phyloP scores from a whole-genome alignment of 1,139 yeast genomes.

The Suhomyces kunorum region DNA sequence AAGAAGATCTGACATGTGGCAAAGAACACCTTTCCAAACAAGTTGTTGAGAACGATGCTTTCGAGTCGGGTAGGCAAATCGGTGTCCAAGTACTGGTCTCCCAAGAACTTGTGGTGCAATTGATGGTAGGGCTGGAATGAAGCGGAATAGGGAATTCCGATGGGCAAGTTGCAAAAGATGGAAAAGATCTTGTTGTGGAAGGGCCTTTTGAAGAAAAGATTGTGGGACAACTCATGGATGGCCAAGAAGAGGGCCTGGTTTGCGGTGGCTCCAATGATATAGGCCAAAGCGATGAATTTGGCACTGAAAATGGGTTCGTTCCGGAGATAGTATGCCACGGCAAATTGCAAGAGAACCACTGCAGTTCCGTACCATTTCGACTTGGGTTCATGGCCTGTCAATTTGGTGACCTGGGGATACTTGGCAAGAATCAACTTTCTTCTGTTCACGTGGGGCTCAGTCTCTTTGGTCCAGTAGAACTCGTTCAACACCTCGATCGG shows the following conservation, averaged over 20 bases:
- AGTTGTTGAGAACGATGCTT: constrained; percentile 69
- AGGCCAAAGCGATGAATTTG: constrained; percentile 64
- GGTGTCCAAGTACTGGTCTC: constrained; percentile 83
- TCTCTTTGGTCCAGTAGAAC: constrained; percentile 81
- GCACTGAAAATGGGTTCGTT: constrained; percentile 54
- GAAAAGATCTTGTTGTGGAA: constrained; percentile 75
- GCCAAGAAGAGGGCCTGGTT: constrained; percentile 84
- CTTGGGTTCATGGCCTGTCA: constrained; percentile 83
- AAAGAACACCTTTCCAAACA: constrained; percentile 85
- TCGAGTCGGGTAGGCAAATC: constrained; percentile 83
- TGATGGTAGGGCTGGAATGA: constrained; percentile 92
- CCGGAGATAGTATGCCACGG: constrained; percentile 61
- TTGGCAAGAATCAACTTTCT: constrained; percentile 70
- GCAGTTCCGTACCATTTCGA: constrained; percentile 73
- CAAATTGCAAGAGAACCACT: constrained; percentile 66
- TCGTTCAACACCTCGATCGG: constrained; percentile 50
- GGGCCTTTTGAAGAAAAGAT: constrained; percentile 80
- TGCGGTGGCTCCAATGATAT: constrained; percentile 81
- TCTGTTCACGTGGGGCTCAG: constrained; percentile 78
- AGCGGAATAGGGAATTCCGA: constrained; percentile 88
- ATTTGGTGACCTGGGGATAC: constrained; percentile 77
- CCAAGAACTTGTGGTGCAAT: constrained; percentile 85
- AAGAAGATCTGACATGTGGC: constrained; percentile 88
- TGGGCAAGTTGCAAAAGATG: constrained; percentile 77
- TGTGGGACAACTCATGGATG: constrained; percentile 85